Evolutionary conservation across 2,329 filamentous ascomycete species (phyloP).

Genomic region (Sporothrix euskadiensis): DNA sequence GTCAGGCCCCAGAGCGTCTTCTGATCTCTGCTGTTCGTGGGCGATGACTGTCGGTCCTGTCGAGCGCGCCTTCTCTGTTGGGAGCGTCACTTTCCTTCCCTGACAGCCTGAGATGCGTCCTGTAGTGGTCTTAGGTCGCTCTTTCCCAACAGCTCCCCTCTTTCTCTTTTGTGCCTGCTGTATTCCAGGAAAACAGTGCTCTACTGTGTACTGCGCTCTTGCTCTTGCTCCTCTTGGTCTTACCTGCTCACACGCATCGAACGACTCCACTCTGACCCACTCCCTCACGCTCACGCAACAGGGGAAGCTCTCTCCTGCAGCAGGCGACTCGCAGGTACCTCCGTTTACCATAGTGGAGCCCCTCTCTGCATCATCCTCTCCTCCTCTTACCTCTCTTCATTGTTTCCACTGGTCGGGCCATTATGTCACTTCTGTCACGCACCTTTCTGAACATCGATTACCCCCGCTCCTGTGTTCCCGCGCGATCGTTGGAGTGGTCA

Average conservation of each 20-base stretch:
- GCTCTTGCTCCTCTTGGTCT: neutral
- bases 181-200: neutral
- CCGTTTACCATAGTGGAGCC: slow-evolving; percentile 1
- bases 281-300: slow-evolving; percentile 4
- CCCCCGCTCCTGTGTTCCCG: slow-evolving; percentile 3
- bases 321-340: neutral
- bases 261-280: slow-evolving; percentile 15
- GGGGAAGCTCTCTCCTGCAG: slow-evolving; percentile 8
- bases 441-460: neutral
- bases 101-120: neutral
- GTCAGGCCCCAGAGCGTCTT: neutral
- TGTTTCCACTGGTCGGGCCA: slow-evolving; percentile 18
- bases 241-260: neutral
- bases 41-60: slow-evolving; percentile 7
- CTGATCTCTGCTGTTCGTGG: neutral
- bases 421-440: slow-evolving; percentile 25
- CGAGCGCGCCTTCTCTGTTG: neutral
- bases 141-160: neutral
- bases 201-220: neutral
- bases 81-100: neutral
- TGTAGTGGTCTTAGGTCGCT: neutral
- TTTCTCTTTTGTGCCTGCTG: neutral
- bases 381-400: neutral
- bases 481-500: slow-evolving; percentile 22
- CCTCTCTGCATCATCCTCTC: slow-evolving; percentile 6